Conservation (phyloP, 352 stramenopile species). For the Globisporangium emineosum region DNA sequence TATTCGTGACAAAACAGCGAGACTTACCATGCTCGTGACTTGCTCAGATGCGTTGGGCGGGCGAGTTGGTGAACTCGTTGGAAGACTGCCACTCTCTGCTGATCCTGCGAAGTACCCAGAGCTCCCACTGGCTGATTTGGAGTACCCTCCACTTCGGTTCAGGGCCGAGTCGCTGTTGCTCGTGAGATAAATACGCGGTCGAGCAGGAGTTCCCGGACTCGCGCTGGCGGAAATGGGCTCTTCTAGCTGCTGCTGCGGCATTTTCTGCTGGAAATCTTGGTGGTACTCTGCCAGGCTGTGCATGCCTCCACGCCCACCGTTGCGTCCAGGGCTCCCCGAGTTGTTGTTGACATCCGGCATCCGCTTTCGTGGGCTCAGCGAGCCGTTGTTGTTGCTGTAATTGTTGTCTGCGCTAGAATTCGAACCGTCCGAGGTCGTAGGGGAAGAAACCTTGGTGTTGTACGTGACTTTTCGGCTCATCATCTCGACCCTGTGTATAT, state of each 20-base stretch:
- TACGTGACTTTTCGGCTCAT: constrained; percentile 75
- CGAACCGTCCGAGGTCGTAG: constrained; percentile 73
- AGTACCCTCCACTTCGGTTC: constrained; percentile 16
- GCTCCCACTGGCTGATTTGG: constrained; percentile 8
- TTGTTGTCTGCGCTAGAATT: constrained; percentile 80
- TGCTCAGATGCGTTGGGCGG: constrained; percentile 36
- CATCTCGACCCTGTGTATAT: constrained; percentile 53
- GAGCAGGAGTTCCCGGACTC: not conserved
- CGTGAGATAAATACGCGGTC: constrained; percentile 9
- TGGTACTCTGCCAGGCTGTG: constrained; percentile 37
- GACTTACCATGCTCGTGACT: constrained; percentile 47
- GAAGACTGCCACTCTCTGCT: constrained; percentile 25
- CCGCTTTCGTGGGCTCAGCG: constrained; percentile 27
- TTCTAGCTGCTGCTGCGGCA: constrained; percentile 10
- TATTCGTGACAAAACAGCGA: not conserved
- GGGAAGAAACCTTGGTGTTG: constrained; percentile 59
- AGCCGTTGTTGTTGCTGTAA: constrained; percentile 39
- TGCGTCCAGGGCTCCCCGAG: constrained; percentile 39
- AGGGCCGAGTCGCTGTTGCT: constrained; percentile 18
- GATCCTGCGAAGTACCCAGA: constrained; percentile 27
- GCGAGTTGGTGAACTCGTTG: constrained; percentile 27
- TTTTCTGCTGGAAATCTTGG: constrained; percentile 32
- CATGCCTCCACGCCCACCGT: constrained; percentile 20
- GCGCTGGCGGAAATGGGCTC: constrained; percentile 1
- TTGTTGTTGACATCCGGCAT: constrained; percentile 32